phyloP scores from a whole-genome alignment of 805 yeast species.

The Starmerella davenportii region DNA sequence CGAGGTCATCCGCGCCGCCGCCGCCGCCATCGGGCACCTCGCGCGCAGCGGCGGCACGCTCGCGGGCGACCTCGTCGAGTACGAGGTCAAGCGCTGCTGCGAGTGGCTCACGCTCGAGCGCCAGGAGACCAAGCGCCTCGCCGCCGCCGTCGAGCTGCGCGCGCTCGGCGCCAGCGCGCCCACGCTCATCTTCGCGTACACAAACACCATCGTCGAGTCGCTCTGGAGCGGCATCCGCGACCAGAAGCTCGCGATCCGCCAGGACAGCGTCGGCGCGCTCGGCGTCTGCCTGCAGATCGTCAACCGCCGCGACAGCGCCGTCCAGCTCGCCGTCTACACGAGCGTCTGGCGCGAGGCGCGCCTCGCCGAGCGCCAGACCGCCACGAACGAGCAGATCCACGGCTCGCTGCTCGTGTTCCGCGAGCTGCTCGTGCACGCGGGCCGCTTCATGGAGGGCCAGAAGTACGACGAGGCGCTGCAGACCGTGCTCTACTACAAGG shows the following conservation, averaged over 20 bases:
- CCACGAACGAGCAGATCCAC: slow-evolving; percentile 55
- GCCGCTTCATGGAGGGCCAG: slow-evolving; percentile 43
- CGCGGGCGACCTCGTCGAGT: slow-evolving; percentile 84
- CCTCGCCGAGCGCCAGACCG: slow-evolving; percentile 31
- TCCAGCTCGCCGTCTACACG: slow-evolving; percentile 60
- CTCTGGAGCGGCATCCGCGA: slow-evolving; percentile 83
- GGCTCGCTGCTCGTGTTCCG: slow-evolving; percentile 70
- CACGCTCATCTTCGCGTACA: slow-evolving; percentile 58
- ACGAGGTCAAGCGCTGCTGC: slow-evolving; percentile 70
- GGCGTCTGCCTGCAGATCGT: slow-evolving; percentile 64
- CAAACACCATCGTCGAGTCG: slow-evolving; percentile 58
- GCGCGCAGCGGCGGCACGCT: slow-evolving; percentile 71
- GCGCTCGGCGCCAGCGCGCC: slow-evolving; percentile 81
- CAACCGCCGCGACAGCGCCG: slow-evolving; percentile 53
- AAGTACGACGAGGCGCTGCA: slow-evolving; percentile 65
- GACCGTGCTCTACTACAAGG: slow-evolving; percentile 51
- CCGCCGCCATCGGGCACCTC: slow-evolving; percentile 68
- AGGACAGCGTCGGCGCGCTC: slow-evolving; percentile 69
- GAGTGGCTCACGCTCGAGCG: slow-evolving; percentile 86
- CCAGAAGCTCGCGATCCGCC: slow-evolving; percentile 50
- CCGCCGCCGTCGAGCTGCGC: slow-evolving; percentile 72
- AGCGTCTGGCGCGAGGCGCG: slow-evolving; percentile 52
- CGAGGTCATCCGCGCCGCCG: slow-evolving; percentile 73
- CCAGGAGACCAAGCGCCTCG: slow-evolving; percentile 59
- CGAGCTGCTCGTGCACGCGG: slow-evolving; percentile 56